Base-by-base conservation (phyloP, 495 filamentous ascomycete genomes). In the Aspergillus taichungensis region DNA sequence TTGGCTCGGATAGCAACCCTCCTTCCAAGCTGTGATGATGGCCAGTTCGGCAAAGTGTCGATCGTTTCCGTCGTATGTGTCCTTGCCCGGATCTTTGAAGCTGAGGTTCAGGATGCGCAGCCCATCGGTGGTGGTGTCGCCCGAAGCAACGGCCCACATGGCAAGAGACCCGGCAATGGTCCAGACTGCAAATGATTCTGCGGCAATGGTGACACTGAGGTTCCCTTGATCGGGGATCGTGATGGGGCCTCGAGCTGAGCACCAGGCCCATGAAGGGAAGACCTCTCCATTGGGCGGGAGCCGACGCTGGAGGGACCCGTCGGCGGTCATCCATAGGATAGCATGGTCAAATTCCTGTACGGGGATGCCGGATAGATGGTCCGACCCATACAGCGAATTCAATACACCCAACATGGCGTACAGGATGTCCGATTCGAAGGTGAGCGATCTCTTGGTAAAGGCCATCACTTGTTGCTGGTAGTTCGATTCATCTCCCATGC, bases 321-420 rank as follows among this genome's bases (percentile, higher is more conserved):
- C 5, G 18, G 18, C 18, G 9, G 32, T 34, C 32, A 12, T 10
- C 32, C 32, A 34, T 34, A 34, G 12, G 9, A 34, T 34, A 10
- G 9, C 32, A 10, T 12, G 32, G 12, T 12, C 12, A 5, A 34
- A 34, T 34, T 34, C 32, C 9, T 5, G 2, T 10, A 34, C 9
- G 2, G 32, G 32, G 32, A 34, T 34, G 12, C 32, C 32, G 32
- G 9, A 34, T 3, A 10, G 12, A 12, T 34, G 32, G 12, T 34
- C 32, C 2, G 32, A 10, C 9, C 32, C 32, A 34, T 34, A 34
- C 12, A 10, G 37, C 18, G 13, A n/a, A 6, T 13, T 9, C 6
- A 53, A 47, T 10, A 58, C 50, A 29, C 50, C 56, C 10, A 51
- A 47, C 37, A 57, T 57, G 8, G 57, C 57, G 30, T 47, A 40